These are phyloP conservation scores for Pseudophaeomoniella oleicola DNA, from an alignment of 2,329 filamentous ascomycete genomes.

Conservation along the genomic window DNA sequence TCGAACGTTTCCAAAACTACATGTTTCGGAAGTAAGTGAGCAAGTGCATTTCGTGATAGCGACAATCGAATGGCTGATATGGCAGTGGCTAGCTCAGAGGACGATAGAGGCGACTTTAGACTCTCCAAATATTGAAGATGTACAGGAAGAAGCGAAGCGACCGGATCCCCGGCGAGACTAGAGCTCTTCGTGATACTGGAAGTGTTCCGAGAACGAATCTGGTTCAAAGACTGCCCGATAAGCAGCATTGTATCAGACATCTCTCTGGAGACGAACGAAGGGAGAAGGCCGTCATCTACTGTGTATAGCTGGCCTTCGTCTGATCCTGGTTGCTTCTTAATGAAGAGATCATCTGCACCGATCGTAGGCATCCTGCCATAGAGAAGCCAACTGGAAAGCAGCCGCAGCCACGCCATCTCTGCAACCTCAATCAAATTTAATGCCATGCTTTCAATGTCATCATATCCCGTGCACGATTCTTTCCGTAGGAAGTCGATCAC, in stretches of 20 bases:
- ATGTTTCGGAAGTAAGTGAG: conserved; percentile 62
- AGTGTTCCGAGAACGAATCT: conserved; percentile 44
- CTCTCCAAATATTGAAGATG: conserved; percentile 15
- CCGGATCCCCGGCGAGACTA: conserved; percentile 9
- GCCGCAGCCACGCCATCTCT: conserved; percentile 82
- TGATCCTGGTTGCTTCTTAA: conserved; percentile 35
- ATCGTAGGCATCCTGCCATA: conserved; percentile 71
- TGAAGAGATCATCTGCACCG: conserved; percentile 76
- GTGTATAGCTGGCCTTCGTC: conserved; percentile 39
- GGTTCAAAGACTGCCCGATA: conserved; percentile 76
- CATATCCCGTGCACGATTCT: conserved; percentile 76
- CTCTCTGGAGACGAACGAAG: conserved; percentile 60
- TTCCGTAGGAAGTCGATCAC: conserved; percentile 63
- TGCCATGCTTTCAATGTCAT: conserved; percentile 67
- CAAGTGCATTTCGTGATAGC: conserved; percentile 69
- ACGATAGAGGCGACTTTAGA: conserved; percentile 59
- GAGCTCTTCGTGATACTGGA: conserved; percentile 15
- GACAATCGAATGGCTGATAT: conserved; percentile 66
- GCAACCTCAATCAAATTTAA: conserved; percentile 59
- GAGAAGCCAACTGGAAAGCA: conserved; percentile 78
- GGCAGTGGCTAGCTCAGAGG: conserved; percentile 53
- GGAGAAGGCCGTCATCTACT: conserved; percentile 47
- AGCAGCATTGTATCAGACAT: conserved; percentile 78
- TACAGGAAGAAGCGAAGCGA: conserved; percentile 15
- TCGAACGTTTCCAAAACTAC: conserved; percentile 64